These are phyloP conservation scores for Podosphaera xanthii DNA, from an alignment of 2,329 filamentous ascomycete species.

Conservation along the genomic window DNA sequence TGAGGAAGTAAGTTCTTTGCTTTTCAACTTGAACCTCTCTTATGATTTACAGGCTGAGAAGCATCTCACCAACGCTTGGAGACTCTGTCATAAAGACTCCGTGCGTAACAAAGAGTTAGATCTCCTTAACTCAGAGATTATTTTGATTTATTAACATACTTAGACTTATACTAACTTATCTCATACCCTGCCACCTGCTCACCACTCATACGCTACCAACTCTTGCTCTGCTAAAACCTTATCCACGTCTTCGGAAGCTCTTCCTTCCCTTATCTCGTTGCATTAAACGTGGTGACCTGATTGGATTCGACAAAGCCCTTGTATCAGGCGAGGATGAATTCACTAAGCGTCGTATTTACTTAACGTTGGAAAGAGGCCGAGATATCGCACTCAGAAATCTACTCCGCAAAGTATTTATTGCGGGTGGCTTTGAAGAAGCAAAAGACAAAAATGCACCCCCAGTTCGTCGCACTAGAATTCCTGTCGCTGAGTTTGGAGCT, in stretches of 20 bases:
- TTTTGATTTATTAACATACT: slow-evolving; percentile 6
- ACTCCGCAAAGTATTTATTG: slow-evolving; percentile 72
- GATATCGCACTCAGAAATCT: slow-evolving; percentile 85
- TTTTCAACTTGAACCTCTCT: neutral
- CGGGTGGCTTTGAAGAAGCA: slow-evolving; percentile 56
- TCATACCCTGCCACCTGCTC: slow-evolving; percentile 80
- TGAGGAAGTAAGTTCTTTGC: slow-evolving; percentile 31
- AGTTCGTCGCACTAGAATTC: slow-evolving; percentile 52
- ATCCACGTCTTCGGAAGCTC: slow-evolving; percentile 51
- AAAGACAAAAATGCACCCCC: slow-evolving; percentile 43
- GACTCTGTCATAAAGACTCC: slow-evolving; percentile 52
- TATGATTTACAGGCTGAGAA: slow-evolving; percentile 41
- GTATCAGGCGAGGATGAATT: slow-evolving; percentile 74
- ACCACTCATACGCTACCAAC: slow-evolving; percentile 72
- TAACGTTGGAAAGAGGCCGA: slow-evolving; percentile 76
- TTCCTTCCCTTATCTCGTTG: slow-evolving; percentile 58
- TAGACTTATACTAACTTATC: slow-evolving; percentile 77
- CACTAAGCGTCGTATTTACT: slow-evolving; percentile 77
- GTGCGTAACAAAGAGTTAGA: slow-evolving; percentile 59
- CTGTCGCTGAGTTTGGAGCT: slow-evolving; percentile 62
- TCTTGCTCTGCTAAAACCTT: slow-evolving; percentile 43
- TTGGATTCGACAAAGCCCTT: slow-evolving; percentile 64
- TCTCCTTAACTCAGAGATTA: neutral
- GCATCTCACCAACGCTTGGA: slow-evolving; percentile 58
- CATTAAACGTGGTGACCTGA: slow-evolving; percentile 64